Evolutionary conservation across 2,329 filamentous ascomycete species (phyloP).

Genomic region (Aspergillus sp.): DNA sequence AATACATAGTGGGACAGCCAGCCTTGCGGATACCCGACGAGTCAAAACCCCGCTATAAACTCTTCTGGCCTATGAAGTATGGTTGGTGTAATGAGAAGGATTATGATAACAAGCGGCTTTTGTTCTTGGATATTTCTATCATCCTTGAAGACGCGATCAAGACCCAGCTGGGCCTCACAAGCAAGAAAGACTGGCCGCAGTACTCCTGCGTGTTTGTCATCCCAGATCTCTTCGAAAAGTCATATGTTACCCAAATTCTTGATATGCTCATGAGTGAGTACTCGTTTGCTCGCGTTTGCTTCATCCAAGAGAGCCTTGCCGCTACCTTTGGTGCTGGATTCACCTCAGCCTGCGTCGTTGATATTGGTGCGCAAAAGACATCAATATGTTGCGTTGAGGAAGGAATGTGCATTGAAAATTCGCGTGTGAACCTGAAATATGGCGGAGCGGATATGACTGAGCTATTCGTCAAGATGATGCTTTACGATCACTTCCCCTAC

Average conservation of each 20-base stretch:
- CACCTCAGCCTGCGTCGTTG: constrained; percentile 89
- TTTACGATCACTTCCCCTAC: constrained; percentile 94
- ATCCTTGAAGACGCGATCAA: constrained; percentile 84
- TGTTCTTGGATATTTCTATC: constrained; percentile 83
- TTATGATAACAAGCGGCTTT: constrained; percentile 74
- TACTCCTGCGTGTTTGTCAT: constrained; percentile 98
- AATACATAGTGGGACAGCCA: constrained; percentile 77
- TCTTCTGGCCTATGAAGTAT: constrained; percentile 86
- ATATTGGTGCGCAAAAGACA: constrained; percentile 95
- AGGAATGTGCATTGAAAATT: constrained; percentile 91
- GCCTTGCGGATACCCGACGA: constrained; percentile 86
- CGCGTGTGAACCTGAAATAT: constrained; percentile 90
- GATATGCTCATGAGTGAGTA: constrained; percentile 87
- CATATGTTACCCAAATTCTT: constrained; percentile 80
- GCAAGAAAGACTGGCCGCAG: constrained; percentile 78
- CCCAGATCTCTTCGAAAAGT: constrained; percentile 93
- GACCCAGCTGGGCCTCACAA: constrained; percentile 75
- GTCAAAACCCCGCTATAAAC: constrained; percentile 83
- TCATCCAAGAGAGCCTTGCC: constrained; percentile 94
- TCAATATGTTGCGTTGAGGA: constrained; percentile 97
- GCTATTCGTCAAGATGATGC: constrained; percentile 96
- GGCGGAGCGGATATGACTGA: constrained; percentile 92
- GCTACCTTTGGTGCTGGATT: constrained; percentile 95
- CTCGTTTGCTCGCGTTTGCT: constrained; percentile 83
- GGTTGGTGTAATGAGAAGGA: constrained; percentile 90